Conservation (phyloP, 2,329 filamentous ascomycete genomes). For the Neopestalotiopsis clavispora region DNA sequence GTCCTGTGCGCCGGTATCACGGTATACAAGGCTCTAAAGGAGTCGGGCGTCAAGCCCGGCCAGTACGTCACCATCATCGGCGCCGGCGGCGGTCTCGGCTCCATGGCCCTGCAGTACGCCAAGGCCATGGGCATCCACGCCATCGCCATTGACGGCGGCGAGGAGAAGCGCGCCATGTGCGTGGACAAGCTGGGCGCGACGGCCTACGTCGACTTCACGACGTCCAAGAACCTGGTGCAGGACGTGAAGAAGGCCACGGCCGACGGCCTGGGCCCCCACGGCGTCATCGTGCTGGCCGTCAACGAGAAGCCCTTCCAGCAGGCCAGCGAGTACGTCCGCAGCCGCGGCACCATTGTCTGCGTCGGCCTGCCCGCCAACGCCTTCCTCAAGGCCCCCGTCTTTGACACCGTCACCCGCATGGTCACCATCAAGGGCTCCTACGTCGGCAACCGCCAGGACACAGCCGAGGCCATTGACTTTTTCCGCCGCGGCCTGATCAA, state of each 20-base stretch:
- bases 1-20: conserved; percentile 86
- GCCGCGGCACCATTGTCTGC: conserved; percentile 82
- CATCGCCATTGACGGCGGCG: conserved; percentile 83
- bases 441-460: conserved; percentile 90
- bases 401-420: conserved; percentile 88
- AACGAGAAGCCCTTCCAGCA: conserved; percentile 95
- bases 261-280: conserved; percentile 84
- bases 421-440: conserved; percentile 92
- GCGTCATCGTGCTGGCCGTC: conserved; percentile 84
- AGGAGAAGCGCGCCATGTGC: conserved; percentile 78
- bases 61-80: conserved; percentile 85
- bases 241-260: conserved; percentile 83
- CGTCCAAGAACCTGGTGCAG: conserved; percentile 76
- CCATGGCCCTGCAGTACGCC: conserved; percentile 82
- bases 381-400: conserved; percentile 82
- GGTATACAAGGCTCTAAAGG: conserved; percentile 91
- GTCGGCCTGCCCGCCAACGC: conserved; percentile 87
- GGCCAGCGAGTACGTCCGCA: conserved; percentile 84
- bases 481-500: conserved; percentile 84
- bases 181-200: conserved; percentile 71
- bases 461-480: conserved; percentile 89
- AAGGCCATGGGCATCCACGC: conserved; percentile 85
- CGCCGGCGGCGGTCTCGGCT: conserved; percentile 81
- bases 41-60: conserved; percentile 75
- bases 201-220: conserved; percentile 81